A percentile compares a stretch with the other conserved stretches of the same genome.
These are phyloP conservation scores for Linnemannia elongata DNA, from an alignment of 192 early-diverging fungal genomes.

Conservation along the genomic window DNA sequence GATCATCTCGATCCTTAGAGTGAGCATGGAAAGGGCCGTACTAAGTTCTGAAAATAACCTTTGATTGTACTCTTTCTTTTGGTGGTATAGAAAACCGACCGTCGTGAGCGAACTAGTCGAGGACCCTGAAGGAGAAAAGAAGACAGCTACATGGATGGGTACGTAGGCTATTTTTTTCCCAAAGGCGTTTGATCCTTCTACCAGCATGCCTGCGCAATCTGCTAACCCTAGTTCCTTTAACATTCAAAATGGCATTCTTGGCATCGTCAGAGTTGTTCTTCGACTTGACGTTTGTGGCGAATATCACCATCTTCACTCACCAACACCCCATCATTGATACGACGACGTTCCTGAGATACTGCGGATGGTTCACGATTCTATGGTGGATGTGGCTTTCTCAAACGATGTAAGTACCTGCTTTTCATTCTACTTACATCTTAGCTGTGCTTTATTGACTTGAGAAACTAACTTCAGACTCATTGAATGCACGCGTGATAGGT, in stretches of 20 bases:
- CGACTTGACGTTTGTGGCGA: slow-evolving; percentile 65
- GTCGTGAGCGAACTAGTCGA: slow-evolving; percentile 18
- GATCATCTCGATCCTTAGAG: not conserved
- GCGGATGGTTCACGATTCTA: slow-evolving; percentile 60
- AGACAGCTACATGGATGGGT: slow-evolving; percentile 54
- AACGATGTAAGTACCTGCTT: slow-evolving; percentile 38
- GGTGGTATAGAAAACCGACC: slow-evolving; percentile 22
- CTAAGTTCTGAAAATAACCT: not conserved
- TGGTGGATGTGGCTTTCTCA: slow-evolving; percentile 66
- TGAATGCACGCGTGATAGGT: slow-evolving; percentile 12
- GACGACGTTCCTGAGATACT: slow-evolving; percentile 51
- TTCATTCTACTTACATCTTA: too few relatives aligned
- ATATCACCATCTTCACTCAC: slow-evolving; percentile 63
- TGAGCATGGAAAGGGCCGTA: not conserved
- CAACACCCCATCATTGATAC: slow-evolving; percentile 58
- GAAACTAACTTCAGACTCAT: not conserved
- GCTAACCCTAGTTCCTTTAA: too few relatives aligned
- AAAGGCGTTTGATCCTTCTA: not conserved
- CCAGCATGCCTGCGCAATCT: not conserved
- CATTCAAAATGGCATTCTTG: too few relatives aligned
- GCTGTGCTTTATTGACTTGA: not conserved
- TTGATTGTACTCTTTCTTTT: not conserved
- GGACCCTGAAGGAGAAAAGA: slow-evolving; percentile 13
- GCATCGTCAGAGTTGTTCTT: slow-evolving; percentile 58
- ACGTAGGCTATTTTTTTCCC: not conserved